Evolutionary conservation across 2,329 filamentous ascomycete genomes (phyloP).

Genomic region (Stagonosporopsis chrysanthemi): DNA sequence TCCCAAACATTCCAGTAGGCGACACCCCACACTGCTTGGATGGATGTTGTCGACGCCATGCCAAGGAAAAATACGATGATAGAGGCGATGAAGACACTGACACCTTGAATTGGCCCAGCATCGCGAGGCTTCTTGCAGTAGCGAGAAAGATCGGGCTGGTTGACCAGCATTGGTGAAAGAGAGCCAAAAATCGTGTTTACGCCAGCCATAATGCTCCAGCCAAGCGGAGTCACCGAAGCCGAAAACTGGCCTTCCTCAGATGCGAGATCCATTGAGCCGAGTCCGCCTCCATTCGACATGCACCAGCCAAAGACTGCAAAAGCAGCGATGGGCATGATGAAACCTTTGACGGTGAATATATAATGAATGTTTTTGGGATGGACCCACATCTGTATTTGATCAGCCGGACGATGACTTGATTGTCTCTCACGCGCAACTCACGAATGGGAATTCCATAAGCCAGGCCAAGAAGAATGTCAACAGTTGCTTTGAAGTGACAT

Average conservation of each 20-base stretch:
- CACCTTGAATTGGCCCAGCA: conserved; percentile 41
- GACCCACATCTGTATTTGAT: conserved; percentile 31
- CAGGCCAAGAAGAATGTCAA: conserved; percentile 44
- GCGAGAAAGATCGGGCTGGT: conserved; percentile 54
- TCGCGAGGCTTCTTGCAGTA: conserved; percentile 48
- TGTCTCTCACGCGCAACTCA: conserved; percentile 3
- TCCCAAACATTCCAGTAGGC: conserved; percentile 58
- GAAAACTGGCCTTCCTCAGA: conserved; percentile 19
- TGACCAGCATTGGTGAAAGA: conserved; percentile 51
- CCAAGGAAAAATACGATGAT: conserved; percentile 53
- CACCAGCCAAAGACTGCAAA: conserved; percentile 49
- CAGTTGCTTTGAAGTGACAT: conserved; percentile 44
- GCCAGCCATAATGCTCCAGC: conserved; percentile 52
- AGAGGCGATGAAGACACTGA: conserved; percentile 50
- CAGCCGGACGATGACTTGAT: not conserved
- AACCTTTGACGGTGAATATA: conserved; percentile 37
- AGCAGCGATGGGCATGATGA: conserved; percentile 45
- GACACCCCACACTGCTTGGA: conserved; percentile 46
- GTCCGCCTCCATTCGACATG: conserved; percentile 45
- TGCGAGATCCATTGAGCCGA: conserved; percentile 26
- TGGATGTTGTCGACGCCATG: conserved; percentile 49
- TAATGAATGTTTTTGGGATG: conserved; percentile 43
- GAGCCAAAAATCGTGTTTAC: conserved; percentile 55
- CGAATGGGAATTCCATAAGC: conserved; percentile 44
- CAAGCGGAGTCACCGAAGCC: conserved; percentile 23